Conservation (phyloP, 2,329 filamentous ascomycete genomes). For the Ambrosiella beaveri region DNA sequence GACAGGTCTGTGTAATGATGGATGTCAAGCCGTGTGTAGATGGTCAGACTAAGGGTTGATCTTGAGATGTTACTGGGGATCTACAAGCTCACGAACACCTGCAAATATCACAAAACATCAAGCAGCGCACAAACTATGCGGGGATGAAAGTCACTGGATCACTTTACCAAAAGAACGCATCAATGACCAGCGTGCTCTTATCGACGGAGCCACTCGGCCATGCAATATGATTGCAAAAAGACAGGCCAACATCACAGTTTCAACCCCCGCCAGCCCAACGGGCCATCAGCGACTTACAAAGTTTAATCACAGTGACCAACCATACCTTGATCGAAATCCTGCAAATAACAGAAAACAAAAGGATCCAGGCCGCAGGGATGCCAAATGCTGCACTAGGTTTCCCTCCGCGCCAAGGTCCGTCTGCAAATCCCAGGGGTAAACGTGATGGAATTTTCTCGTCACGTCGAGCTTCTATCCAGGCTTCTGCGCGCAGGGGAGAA, state of each 20-base stretch:
- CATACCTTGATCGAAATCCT: background rate
- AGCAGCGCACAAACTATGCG: background rate
- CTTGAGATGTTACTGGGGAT: background rate
- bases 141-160: background rate
- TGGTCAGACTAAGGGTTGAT: background rate
- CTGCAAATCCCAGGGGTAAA: background rate
- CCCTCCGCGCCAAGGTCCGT: background rate
- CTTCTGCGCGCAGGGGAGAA: background rate
- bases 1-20: background rate
- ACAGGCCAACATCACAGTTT: no score
- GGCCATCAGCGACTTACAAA: background rate
- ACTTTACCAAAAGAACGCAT: no score
- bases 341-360: background rate
- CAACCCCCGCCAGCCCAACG: no score
- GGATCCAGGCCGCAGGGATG: background rate
- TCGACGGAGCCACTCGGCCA: no score
- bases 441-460: background rate
- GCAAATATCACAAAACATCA: background rate
- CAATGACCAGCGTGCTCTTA: no score
- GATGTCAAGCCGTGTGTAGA: background rate
- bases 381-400: background rate
- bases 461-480: background rate
- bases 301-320: background rate
- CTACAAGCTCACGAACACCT: background rate
- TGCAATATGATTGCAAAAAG: no score